Conservation (phyloP, 2,329 filamentous ascomycete species). For the Zymoseptoria passerinii region DNA sequence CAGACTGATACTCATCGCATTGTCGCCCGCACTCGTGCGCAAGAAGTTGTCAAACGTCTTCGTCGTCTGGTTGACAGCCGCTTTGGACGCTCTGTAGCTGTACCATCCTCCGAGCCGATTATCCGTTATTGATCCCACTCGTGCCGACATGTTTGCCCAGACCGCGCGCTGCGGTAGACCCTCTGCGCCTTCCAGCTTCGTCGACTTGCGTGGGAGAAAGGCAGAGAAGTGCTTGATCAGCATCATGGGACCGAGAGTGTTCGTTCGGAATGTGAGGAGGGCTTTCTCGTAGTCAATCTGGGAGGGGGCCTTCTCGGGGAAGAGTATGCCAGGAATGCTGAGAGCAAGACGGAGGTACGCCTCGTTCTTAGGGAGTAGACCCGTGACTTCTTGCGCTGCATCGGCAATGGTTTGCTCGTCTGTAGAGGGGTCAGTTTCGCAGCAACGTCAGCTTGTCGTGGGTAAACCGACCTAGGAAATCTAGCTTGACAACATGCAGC, state of each 20-base stretch:
- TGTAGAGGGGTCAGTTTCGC: slow-evolving; percentile 21
- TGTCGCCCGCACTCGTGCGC: slow-evolving; percentile 47
- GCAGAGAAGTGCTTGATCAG: slow-evolving; percentile 66
- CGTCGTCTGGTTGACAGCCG: slow-evolving; percentile 61
- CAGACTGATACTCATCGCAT: slow-evolving; percentile 59
- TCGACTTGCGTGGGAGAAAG: slow-evolving; percentile 57
- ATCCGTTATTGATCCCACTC: slow-evolving; percentile 66
- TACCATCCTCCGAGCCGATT: slow-evolving; percentile 75
- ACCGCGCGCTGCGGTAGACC: slow-evolving; percentile 46
- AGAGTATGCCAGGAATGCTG: slow-evolving; percentile 62
- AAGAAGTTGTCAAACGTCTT: slow-evolving; percentile 66
- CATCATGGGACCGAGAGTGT: slow-evolving; percentile 65
- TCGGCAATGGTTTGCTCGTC: slow-evolving; percentile 55
- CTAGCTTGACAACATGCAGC: slow-evolving; percentile 46
- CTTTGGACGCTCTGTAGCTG: slow-evolving; percentile 68
- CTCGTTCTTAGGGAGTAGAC: slow-evolving; percentile 29
- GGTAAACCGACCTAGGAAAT: slow-evolving; percentile 46
- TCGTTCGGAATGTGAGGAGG: slow-evolving; percentile 63
- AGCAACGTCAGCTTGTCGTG: no score
- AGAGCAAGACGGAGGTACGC: slow-evolving; percentile 62
- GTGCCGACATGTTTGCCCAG: slow-evolving; percentile 68
- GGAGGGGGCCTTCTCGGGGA: slow-evolving; percentile 61
- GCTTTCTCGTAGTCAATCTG: slow-evolving; percentile 56
- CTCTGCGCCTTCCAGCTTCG: slow-evolving; percentile 27
- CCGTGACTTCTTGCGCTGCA: slow-evolving; percentile 41